These are phyloP conservation scores for Lasiosphaeris hirsuta DNA, from an alignment of 495 filamentous ascomycete genomes.

Conservation along the genomic window DNA sequence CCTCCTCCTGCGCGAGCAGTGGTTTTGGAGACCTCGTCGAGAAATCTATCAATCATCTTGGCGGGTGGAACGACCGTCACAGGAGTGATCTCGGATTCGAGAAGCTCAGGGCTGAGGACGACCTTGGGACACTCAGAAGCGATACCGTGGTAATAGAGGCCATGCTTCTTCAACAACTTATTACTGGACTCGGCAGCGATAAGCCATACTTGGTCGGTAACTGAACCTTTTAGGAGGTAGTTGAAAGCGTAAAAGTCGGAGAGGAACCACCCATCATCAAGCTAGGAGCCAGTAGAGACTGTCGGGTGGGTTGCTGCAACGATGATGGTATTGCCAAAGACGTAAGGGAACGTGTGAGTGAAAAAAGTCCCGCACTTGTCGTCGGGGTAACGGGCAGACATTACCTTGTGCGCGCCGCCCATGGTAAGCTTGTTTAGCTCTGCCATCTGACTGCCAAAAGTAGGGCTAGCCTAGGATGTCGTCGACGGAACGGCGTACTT, in stretches of 20 bases:
- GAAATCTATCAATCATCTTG: slow-evolving; percentile 9
- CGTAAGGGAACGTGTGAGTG: too few relatives aligned
- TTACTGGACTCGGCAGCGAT: neutral
- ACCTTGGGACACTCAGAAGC: neutral
- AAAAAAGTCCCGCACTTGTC: too few relatives aligned
- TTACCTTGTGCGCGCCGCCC: too few relatives aligned
- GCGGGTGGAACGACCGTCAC: slow-evolving; percentile 5
- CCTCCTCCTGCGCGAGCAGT: neutral
- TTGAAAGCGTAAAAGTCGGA: slow-evolving; percentile 12
- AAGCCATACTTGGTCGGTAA: slow-evolving; percentile 1
- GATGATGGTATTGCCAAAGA: too few relatives aligned
- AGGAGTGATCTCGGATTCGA: slow-evolving; percentile 7
- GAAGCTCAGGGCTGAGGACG: slow-evolving; percentile 5
- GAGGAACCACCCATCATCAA: slow-evolving; percentile 6
- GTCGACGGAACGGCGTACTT: too few relatives aligned
- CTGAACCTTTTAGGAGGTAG: slow-evolving; percentile 6
- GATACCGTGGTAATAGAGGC: slow-evolving; percentile 1
- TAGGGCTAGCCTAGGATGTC: too few relatives aligned
- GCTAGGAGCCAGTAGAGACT: neutral
- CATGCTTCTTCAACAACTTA: neutral
- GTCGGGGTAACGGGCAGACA: too few relatives aligned
- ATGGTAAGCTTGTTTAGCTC: too few relatives aligned
- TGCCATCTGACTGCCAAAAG: too few relatives aligned
- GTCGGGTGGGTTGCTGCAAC: too few relatives aligned
- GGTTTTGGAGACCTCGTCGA: slow-evolving; percentile 2